Percentiles rank a stretch among this genome's conserved stretches.
phyloP scores from a whole-genome alignment of 2,329 filamentous ascomycete genomes.

The Colletotrichum sp. region DNA sequence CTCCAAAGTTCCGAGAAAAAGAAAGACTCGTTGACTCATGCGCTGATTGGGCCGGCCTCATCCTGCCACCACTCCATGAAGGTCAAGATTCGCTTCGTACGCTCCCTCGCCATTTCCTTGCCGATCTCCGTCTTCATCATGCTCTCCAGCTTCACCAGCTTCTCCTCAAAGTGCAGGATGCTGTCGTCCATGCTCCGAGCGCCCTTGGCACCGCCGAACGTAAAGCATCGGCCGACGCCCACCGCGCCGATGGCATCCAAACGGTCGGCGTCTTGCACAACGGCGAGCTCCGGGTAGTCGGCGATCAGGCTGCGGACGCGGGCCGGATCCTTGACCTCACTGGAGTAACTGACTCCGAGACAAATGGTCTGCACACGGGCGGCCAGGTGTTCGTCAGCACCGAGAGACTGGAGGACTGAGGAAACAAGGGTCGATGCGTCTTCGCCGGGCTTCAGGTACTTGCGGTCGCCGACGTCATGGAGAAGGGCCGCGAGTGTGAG shows the following conservation, averaged over 20 bases:
- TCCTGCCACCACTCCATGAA: constrained; percentile 65
- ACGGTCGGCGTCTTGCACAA: constrained; percentile 92
- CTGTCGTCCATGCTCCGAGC: constrained; percentile 61
- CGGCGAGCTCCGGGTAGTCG: constrained; percentile 73
- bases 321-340: constrained; percentile 70
- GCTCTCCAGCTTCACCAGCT: constrained; percentile 67
- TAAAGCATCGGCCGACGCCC: constrained; percentile 79
- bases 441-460: constrained; percentile 69
- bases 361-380: constrained; percentile 73
- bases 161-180: constrained; percentile 78
- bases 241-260: constrained; percentile 91
- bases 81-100: constrained; percentile 54
- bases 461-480: constrained; percentile 90
- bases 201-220: constrained; percentile 72
- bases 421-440: constrained; percentile 61
- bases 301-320: constrained; percentile 65
- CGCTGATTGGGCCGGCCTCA: constrained; percentile 37
- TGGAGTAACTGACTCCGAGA: constrained; percentile 77
- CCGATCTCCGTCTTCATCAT: constrained; percentile 70
- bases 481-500: constrained; percentile 75
- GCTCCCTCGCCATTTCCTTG: constrained; percentile 53
- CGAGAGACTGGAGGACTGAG: constrained; percentile 58
- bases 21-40: not conserved
- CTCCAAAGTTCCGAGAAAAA: not conserved
- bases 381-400: constrained; percentile 63